Conservation (phyloP, 306 rosid species). For the Lathyrus aphaca region DNA sequence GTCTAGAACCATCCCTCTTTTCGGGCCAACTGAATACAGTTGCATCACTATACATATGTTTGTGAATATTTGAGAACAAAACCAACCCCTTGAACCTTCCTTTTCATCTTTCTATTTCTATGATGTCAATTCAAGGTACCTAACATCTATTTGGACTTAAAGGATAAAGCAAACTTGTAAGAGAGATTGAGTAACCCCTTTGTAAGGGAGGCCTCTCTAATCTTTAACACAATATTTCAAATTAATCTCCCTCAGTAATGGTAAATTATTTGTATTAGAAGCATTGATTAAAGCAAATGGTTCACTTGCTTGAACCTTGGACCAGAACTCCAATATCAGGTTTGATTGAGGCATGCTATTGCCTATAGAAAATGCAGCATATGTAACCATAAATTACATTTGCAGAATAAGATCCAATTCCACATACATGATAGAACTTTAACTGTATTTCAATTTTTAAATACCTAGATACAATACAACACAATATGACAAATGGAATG, state of each 20-base stretch:
- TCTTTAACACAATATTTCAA: neutral
- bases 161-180: neutral
- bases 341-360: neutral
- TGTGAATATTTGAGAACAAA: neutral
- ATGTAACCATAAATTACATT: neutral
- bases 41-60: neutral
- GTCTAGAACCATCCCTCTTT: too few relatives aligned
- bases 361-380: slow-evolving; percentile 18
- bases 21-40: too few relatives aligned
- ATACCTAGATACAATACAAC: slow-evolving; percentile 40
- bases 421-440: neutral
- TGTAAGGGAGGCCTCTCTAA: neutral
- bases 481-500: slow-evolving; percentile 6
- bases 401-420: neutral
- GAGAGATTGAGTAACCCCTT: too few relatives aligned
- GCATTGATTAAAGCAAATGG: neutral
- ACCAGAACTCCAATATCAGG: neutral
- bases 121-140: neutral
- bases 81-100: neutral
- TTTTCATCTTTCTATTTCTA: neutral
- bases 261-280: neutral
- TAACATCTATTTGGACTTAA: neutral
- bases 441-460: neutral
- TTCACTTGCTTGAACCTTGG: neutral
- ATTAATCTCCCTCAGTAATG: neutral